Conservation (phyloP, 768 basidiomycete genomes). For the Termitomyces eurrhizus region DNA sequence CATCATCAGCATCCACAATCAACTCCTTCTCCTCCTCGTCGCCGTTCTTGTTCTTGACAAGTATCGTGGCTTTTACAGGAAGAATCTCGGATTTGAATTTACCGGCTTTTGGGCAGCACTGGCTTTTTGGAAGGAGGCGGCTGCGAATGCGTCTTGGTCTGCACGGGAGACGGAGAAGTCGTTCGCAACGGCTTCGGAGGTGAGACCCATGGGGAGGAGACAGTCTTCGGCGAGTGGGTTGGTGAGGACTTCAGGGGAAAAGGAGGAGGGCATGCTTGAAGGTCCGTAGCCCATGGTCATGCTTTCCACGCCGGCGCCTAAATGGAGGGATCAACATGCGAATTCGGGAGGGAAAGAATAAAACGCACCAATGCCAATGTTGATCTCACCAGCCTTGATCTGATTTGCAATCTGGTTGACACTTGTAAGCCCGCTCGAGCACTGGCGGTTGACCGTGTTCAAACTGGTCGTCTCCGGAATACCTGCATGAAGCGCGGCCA, state of each 20-base stretch:
- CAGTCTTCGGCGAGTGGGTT: conserved; percentile 77
- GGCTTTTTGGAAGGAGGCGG: conserved; percentile 81
- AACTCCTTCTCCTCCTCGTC: conserved; percentile 64
- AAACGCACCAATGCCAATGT: too few relatives aligned
- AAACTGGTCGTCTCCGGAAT: conserved; percentile 73
- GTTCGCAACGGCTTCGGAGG: conserved; percentile 87
- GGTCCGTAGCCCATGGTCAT: conserved; percentile 81
- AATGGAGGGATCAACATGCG: not conserved
- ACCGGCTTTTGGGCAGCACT: conserved; percentile 73
- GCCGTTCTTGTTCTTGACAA: conserved; percentile 55
- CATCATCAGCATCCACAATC: conserved; percentile 79
- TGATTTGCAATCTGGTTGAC: conserved; percentile 80
- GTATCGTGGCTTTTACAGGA: conserved; percentile 64
- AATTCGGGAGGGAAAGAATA: not conserved
- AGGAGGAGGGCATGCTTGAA: conserved; percentile 43
- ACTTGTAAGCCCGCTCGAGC: conserved; percentile 82
- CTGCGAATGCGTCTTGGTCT: conserved; percentile 83
- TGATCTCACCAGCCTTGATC: conserved; percentile 60
- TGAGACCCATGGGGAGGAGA: conserved; percentile 87
- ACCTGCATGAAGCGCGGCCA: conserved; percentile 83
- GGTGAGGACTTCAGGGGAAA: conserved; percentile 61
- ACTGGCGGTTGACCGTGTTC: conserved; percentile 90
- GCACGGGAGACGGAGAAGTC: conserved; percentile 72
- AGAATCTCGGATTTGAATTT: conserved; percentile 83
- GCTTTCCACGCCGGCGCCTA: conserved; percentile 86